Evolutionary conservation across 106 monocot genomes (phyloP), one percentile per base, ranked within the genome.

Genomic region (Phalaenopsis equestris): DNA sequence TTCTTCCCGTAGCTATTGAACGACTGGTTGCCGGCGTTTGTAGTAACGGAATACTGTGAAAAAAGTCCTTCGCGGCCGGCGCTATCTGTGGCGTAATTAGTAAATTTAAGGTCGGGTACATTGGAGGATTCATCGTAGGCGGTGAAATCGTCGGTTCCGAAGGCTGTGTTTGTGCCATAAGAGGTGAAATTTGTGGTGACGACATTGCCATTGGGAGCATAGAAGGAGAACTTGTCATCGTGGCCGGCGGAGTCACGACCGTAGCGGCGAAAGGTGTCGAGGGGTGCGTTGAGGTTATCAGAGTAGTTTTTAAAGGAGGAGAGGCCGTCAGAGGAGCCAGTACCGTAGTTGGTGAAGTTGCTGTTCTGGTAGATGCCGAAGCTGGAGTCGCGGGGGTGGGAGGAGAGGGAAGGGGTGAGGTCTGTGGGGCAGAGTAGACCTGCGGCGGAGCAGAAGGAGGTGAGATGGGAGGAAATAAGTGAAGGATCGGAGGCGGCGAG

Each of bases 241-340:
- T 85, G 84, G 42, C 79, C 81, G 55, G 61, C 45, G n/a, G 90
- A 82, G 72, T 86, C 86, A 15, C 93, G 87, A 82, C 87, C 82
- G 83, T 99, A 99, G 15, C 94, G 87, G 39, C 94, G 92, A 90
- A 99, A 99, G 41, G 85, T 84, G 81, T 99, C 91, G 80, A 86
- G 11, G 48, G 90, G 89, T 39, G 94, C 77, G 84, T 95, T 93
- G 9, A 75, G 49, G 48, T 72, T 77, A 7, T 82, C 79, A 64
- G 94, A 95, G 84, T 99, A 99, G 84, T 82, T 89, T 24, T 80
- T 82, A 89, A 98, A 98, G 49, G 90, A 85, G 78, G 76, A 70
- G 41, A 78, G 21, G 30, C 93, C 90, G 55, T 64, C 86, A 65
- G 38, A 37, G 38, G 47, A 77, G n/a, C 18, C 70, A 64, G 84